Evolutionary conservation across 208 protist species (phyloP).

Genomic region (Crithidia sp.): DNA sequence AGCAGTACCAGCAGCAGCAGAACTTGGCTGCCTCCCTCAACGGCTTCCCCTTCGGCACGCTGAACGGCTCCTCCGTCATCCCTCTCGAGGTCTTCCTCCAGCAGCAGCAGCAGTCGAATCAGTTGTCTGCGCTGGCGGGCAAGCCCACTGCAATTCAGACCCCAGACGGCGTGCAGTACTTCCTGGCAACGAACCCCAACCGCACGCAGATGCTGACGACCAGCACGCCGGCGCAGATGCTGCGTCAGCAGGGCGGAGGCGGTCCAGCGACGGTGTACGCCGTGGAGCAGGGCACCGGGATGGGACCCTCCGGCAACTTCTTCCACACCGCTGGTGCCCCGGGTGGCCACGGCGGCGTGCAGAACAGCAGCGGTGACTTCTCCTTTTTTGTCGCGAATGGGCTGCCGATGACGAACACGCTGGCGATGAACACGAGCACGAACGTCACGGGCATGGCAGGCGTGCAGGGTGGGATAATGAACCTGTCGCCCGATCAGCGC

Average conservation of each 20-base stretch:
- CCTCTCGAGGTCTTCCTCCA: slow-evolving; percentile 27
- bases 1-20: slow-evolving; percentile 10
- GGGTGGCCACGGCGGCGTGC: not conserved
- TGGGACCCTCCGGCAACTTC: slow-evolving; percentile 6
- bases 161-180: slow-evolving; percentile 22
- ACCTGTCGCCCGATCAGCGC: slow-evolving; percentile 9
- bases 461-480: not conserved
- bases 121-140: not conserved
- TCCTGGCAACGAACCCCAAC: slow-evolving; percentile 3
- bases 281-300: slow-evolving; percentile 14
- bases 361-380: slow-evolving; percentile 20
- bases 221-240: not conserved
- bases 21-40: slow-evolving; percentile 12
- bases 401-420: not conserved
- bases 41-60: slow-evolving; percentile 11
- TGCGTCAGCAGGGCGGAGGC: slow-evolving; percentile 4
- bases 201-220: slow-evolving; percentile 15
- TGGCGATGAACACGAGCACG: not conserved
- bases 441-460: not conserved
- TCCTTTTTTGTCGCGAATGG: slow-evolving; percentile 16
- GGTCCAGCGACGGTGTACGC: slow-evolving; percentile 12
- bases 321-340: slow-evolving; percentile 5
- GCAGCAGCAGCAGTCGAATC: slow-evolving; percentile 29
- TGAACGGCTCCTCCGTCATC: slow-evolving; percentile 25
- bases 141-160: slow-evolving; percentile 15